Evolutionary conservation across 2,329 filamentous ascomycete genomes (phyloP), one percentile per base, ranked within the genome.

Genomic region (Fusarium aywerte): DNA sequence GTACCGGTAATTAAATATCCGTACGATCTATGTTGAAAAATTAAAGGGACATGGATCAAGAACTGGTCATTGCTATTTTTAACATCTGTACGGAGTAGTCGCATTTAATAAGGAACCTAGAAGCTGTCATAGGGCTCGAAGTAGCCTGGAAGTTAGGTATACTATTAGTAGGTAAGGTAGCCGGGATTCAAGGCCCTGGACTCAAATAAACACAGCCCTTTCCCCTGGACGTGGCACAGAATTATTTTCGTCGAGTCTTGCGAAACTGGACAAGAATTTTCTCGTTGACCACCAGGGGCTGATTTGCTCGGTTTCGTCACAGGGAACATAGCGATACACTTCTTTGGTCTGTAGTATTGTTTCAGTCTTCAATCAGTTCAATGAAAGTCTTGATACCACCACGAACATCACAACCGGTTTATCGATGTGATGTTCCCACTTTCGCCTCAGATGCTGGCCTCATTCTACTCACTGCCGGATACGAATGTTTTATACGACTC

Each of bases 1-100:
- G 39, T 23, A 39, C 47, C 43, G 20, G 48, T 32, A 58, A 58
- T 53, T 35, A 49, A 62, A 61, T 33, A 38, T 36, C 5, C 9
- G n/a, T 39, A 48, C 20, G 38, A 43, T 31, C 25, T 20, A 49
- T 10, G 33, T 48, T 40, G 40, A 20, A 56, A 48, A 62, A 49
- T 44, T 38, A 40, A 51, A 36, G 36, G 29, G 29, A 49, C 58
- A 67, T 65, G 49, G 56, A 32, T 58, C 39, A 58, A 52, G 36
- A 44, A 47, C 35, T 38, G 48, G 11, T 16, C 40, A 51, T 45
- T 50, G 43, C 63, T 65, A 58, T 64, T 59, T 51, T 52, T 54
- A 51, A 64, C 42, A 32, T 45, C n/a, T 39, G 16, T 25, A 8
- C 25, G 5, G 5, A 5, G 27, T 45, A 35, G 56, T 45, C n/a